Conservation (phyloP, 2,329 filamentous ascomycete genomes). For the Chaetomiaceae sp. region DNA sequence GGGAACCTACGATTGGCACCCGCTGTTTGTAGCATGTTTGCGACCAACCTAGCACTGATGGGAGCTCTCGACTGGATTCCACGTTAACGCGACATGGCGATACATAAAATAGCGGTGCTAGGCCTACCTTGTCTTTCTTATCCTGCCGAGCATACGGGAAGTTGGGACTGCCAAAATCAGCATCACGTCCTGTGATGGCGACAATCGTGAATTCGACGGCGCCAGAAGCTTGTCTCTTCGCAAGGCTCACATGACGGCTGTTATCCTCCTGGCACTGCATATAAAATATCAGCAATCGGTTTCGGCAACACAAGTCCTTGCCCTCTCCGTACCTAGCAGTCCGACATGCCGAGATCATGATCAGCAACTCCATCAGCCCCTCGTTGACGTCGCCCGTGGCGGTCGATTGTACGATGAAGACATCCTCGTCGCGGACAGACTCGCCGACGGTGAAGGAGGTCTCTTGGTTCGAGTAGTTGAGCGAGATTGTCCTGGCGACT, state of each 20-base stretch:
- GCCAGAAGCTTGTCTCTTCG: neutral
- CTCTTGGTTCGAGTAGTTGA: slow-evolving; percentile 84
- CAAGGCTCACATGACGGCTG: slow-evolving; percentile 64
- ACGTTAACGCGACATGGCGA: slow-evolving; percentile 1
- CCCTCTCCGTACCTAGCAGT: slow-evolving; percentile 49
- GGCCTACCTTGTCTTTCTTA: slow-evolving; percentile 77
- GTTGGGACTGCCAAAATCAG: slow-evolving; percentile 56
- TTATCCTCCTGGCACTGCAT: slow-evolving; percentile 72
- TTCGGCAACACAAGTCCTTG: neutral
- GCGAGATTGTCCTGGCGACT: slow-evolving; percentile 71
- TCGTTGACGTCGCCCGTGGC: slow-evolving; percentile 96
- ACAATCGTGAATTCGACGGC: neutral
- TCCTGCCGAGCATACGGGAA: slow-evolving; percentile 96
- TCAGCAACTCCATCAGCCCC: slow-evolving; percentile 94
- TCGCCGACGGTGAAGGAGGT: slow-evolving; percentile 92
- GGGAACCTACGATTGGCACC: slow-evolving; percentile 68
- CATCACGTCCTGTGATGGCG: neutral
- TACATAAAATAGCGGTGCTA: no score
- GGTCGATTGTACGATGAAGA: slow-evolving; percentile 95
- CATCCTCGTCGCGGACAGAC: slow-evolving; percentile 94
- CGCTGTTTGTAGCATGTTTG: slow-evolving; percentile 94
- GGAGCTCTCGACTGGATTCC: slow-evolving; percentile 74
- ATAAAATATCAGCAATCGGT: slow-evolving; percentile 11
- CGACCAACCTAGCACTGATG: slow-evolving; percentile 91
- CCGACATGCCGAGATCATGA: slow-evolving; percentile 93